A percentile compares a stretch with the other conserved stretches of the same genome.
Conservation (phyloP, 2,329 filamentous ascomycete genomes). For the Cordyceps tenuipes region DNA sequence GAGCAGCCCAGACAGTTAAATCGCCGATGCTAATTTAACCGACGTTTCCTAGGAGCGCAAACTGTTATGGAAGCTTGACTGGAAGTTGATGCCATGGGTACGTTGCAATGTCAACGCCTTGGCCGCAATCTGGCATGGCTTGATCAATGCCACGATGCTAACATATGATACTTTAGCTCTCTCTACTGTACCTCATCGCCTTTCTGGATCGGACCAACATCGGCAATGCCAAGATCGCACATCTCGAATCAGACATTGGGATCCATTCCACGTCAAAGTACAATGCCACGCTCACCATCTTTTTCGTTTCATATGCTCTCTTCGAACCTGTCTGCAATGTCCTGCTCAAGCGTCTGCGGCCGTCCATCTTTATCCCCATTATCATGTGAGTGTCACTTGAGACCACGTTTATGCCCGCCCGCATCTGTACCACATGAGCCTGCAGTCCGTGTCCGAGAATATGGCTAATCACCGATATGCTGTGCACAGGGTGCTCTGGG, state of each 20-base stretch:
- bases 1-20: neutral
- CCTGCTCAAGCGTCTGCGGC: conserved; percentile 65
- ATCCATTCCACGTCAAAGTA: conserved; percentile 56
- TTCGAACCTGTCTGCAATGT: conserved; percentile 75
- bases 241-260: conserved; percentile 45
- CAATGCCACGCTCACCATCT: conserved; percentile 69
- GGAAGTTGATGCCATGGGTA: conserved; percentile 52
- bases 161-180: conserved; percentile 37
- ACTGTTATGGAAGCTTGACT: conserved; percentile 54
- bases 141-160: too few relatives aligned
- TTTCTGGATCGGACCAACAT: conserved; percentile 75
- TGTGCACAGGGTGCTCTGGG: conserved; percentile 49
- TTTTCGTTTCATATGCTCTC: conserved; percentile 77
- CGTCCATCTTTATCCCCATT: conserved; percentile 69
- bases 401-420: neutral
- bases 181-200: conserved; percentile 63
- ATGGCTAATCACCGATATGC: neutral
- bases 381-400: conserved; percentile 58
- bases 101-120: conserved; percentile 13
- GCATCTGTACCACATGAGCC: neutral
- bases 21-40: neutral
- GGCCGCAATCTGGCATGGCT: neutral
- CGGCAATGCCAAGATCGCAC: conserved; percentile 57
- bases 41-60: conserved; percentile 44
- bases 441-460: neutral